Percentiles rank a stretch among this genome's conserved stretches.
phyloP scores from a whole-genome alignment of 78 protist genomes.

The Chrysochromulina tobinii region DNA sequence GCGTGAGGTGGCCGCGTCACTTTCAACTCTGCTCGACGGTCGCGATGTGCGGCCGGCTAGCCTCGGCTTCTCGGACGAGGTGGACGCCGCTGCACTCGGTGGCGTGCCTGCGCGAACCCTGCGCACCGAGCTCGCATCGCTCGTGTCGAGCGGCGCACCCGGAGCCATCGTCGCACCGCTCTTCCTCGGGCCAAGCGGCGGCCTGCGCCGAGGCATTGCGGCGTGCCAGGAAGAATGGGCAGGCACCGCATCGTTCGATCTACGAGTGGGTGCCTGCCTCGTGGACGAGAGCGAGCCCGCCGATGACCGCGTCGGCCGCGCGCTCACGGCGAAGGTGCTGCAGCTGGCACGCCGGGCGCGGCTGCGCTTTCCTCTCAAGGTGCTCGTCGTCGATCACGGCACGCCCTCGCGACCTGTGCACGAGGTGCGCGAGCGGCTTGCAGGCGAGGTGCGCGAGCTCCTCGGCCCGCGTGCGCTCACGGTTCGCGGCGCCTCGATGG shows the following conservation, averaged over 20 bases:
- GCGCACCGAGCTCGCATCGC: not conserved
- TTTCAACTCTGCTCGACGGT: not conserved
- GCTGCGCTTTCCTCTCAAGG: not conserved
- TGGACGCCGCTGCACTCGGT: not conserved
- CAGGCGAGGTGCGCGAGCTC: not conserved
- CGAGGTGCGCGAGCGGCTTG: not conserved
- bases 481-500: slow-evolving; percentile 48
- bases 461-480: not conserved
- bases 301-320: slow-evolving; percentile 20
- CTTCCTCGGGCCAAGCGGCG: slow-evolving; percentile 43
- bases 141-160: not conserved
- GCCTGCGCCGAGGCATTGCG: not conserved
- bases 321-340: not conserved
- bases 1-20: not conserved
- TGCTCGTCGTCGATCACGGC: slow-evolving; percentile 44
- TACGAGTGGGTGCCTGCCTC: not conserved
- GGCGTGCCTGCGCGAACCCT: not conserved
- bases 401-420: not conserved
- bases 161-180: slow-evolving; percentile 22
- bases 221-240: not conserved
- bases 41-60: not conserved
- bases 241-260: not conserved
- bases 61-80: not conserved
- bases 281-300: not conserved
- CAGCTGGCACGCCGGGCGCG: not conserved